phyloP scores from a whole-genome alignment of 495 filamentous ascomycete species.

The Patellaria atrata region DNA sequence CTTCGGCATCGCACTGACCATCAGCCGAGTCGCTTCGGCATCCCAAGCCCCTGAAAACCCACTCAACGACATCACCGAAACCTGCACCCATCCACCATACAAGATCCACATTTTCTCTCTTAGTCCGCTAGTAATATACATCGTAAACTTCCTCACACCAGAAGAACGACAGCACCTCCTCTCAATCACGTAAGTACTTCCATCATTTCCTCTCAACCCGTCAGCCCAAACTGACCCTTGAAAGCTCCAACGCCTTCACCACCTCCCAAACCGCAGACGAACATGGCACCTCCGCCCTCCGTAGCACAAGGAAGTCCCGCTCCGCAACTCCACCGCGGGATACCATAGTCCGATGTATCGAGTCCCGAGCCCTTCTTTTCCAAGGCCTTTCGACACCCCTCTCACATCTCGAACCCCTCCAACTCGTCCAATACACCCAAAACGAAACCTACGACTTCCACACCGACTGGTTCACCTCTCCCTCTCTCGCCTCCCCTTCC shows the following conservation, averaged over 20 bases:
- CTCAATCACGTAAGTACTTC: conserved; percentile 28
- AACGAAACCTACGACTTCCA: conserved; percentile 39
- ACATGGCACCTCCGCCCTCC: conserved; percentile 7
- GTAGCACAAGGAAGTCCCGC: conserved; percentile 8
- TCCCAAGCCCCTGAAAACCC: no score
- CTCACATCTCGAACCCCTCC: conserved; percentile 38
- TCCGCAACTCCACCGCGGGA: conserved; percentile 9
- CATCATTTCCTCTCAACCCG: background rate
- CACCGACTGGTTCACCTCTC: conserved; percentile 41
- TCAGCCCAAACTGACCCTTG: conserved; percentile 1
- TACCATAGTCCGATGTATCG: conserved; percentile 11
- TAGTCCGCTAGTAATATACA: conserved; percentile 41
- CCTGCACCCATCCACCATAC: conserved; percentile 26
- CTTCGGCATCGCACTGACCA: no score
- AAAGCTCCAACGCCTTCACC: conserved; percentile 20
- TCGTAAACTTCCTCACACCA: conserved; percentile 30
- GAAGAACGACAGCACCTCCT: conserved; percentile 30
- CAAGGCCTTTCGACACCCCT: conserved; percentile 27
- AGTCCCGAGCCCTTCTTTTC: conserved; percentile 20
- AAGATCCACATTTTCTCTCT: conserved; percentile 38
- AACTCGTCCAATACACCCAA: conserved; percentile 38
- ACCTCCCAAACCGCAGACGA: conserved; percentile 12
- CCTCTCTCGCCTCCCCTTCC: conserved; percentile 25
- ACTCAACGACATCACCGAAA: no score
- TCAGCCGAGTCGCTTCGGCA: no score